These are phyloP conservation scores for Royoungia palumana DNA, from an alignment of 768 basidiomycete genomes.

Conservation along the genomic window DNA sequence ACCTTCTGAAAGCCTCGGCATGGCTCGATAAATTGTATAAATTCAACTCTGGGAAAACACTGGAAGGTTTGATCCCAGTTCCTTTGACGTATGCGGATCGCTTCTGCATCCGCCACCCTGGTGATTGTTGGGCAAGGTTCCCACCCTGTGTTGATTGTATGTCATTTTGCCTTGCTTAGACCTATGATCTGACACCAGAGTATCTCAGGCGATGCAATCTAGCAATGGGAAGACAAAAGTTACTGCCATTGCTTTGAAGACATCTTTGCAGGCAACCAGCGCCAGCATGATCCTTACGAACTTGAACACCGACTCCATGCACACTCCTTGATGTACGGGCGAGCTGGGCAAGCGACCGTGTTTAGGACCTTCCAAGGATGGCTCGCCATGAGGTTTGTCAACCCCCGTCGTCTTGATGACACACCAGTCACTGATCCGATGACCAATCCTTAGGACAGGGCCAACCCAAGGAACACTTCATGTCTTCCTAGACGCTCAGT, in stretches of 20 bases:
- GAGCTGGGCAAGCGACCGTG: constrained; percentile 49
- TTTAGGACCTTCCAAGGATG: constrained; percentile 77
- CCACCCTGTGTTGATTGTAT: constrained; percentile 53
- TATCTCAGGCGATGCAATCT: constrained; percentile 59
- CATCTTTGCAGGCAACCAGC: constrained; percentile 62
- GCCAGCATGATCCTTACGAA: constrained; percentile 63
- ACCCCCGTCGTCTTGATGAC: background rate
- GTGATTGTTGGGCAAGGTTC: constrained; percentile 51
- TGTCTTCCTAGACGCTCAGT: no score
- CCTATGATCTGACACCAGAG: background rate
- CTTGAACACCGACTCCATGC: constrained; percentile 58
- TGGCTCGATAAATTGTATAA: constrained; percentile 69
- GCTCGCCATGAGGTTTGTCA: constrained; percentile 58
- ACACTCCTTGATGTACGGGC: constrained; percentile 59
- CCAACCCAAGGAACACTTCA: constrained; percentile 73
- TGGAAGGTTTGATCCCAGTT: constrained; percentile 54
- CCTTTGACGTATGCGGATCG: constrained; percentile 72
- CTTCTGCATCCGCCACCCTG: constrained; percentile 70
- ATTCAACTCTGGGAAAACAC: constrained; percentile 32
- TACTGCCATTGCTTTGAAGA: constrained; percentile 59
- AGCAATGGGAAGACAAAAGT: constrained; percentile 66
- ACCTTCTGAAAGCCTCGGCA: constrained; percentile 56
- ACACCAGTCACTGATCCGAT: background rate
- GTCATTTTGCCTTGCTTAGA: constrained; percentile 16
- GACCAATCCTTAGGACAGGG: constrained; percentile 45